Base-by-base conservation (phyloP, 2,329 filamentous ascomycete genomes). In the Fusarium zealandicum region DNA sequence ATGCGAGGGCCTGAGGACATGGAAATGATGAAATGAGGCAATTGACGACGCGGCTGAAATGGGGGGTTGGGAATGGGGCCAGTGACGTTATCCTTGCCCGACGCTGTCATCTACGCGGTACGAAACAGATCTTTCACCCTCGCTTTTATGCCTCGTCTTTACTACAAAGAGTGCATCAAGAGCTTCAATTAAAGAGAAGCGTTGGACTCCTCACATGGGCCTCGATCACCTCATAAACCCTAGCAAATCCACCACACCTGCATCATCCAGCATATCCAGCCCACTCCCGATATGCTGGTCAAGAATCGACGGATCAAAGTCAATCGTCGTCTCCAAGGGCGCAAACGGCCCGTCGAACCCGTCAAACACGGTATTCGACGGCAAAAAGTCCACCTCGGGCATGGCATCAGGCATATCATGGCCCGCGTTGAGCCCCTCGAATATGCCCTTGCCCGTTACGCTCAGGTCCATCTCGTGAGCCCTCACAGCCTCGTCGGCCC, bases 401-500 rank as follows among this genome's bases (percentile, higher is more conserved):
- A 6, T n/a, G 2, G 11, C 14, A 6, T 56, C 54, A 3, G 20
- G 12, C 2, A 31, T n/a, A 13, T 31, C 53, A 11, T 16, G 25
- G 5, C 30, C 20, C 1, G 11, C 27, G 10, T 50, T 35, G 13
- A 66, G 28, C 1, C 18, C 6, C 3, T 48, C 59, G 18, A 61
- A 55, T 2, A 54, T 32, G 2, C 60, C 56, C 1, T 35, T 54
- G 1, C 39, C 45, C 7, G 16, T 3, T 1, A 32, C 14, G 6
- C 35, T 33, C 1, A 61, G 28, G 14, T 51, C 48, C 1, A 38
- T 31, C 25, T 50, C 32, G 6, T 67, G 41, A 1, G 18, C 39
- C 6, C 49, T 51, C 3, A 68, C 51, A 2, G 65, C 63, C 2
- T 37, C 37, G 3, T 57, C 55, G 1, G 65, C 65, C 11, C 59